Conservation (phyloP, 2,329 filamentous ascomycete species). For the Endothia cerciana region DNA sequence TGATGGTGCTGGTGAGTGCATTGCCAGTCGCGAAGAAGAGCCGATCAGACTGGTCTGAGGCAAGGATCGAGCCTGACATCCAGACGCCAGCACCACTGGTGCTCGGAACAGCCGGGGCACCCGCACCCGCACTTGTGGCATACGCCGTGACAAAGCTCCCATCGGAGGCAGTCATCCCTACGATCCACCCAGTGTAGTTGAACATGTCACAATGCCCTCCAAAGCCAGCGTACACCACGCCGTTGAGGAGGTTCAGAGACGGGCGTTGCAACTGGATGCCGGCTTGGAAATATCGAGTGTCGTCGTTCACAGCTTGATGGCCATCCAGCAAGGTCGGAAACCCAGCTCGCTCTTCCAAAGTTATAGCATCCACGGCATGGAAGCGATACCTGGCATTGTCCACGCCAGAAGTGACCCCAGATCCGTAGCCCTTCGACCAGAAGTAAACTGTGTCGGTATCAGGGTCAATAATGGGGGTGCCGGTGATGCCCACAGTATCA, state of each 20-base stretch:
- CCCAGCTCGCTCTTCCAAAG: slow-evolving; percentile 31
- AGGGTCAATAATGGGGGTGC: slow-evolving; percentile 51
- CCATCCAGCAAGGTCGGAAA: slow-evolving; percentile 52
- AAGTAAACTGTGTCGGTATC: slow-evolving; percentile 44
- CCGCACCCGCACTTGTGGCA: slow-evolving; percentile 18
- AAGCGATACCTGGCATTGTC: slow-evolving; percentile 26
- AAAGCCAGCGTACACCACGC: slow-evolving; percentile 49
- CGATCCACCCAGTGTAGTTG: slow-evolving; percentile 45
- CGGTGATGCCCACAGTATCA: slow-evolving; percentile 49
- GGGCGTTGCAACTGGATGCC: slow-evolving; percentile 50
- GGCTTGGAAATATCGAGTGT: slow-evolving; percentile 48
- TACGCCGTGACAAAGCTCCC: slow-evolving; percentile 31
- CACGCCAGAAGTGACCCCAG: slow-evolving; percentile 16
- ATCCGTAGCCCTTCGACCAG: slow-evolving; percentile 28
- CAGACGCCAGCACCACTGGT: slow-evolving; percentile 15
- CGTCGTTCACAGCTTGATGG: slow-evolving; percentile 48
- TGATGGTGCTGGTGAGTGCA: slow-evolving; percentile 36
- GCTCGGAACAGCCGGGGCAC: slow-evolving; percentile 22
- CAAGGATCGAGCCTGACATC: slow-evolving; percentile 14
- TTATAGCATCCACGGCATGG: slow-evolving; percentile 29
- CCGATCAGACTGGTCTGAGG: slow-evolving; percentile 24
- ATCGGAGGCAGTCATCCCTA: slow-evolving; percentile 36
- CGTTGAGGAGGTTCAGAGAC: slow-evolving; percentile 41
- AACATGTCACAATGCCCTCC: slow-evolving; percentile 53
- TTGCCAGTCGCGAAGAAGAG: slow-evolving; percentile 38